Evolutionary conservation across 106 monocot genomes (phyloP), one percentile per base, ranked within the genome.

Genomic region (Platanthera guangdongensis): DNA sequence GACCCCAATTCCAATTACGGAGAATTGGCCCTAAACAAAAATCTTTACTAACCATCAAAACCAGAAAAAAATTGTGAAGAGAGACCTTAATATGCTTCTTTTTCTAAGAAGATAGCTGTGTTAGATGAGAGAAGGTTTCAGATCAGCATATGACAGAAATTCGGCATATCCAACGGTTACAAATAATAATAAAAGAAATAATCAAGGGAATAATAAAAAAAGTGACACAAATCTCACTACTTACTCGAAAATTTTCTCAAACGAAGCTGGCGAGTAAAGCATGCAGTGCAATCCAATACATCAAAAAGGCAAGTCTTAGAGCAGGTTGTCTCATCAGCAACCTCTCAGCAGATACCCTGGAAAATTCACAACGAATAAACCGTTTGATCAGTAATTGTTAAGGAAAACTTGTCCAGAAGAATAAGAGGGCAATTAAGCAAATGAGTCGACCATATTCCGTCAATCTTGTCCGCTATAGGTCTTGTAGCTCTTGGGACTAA

Each of bases 281-380:
- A 86, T 96, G 96, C 77, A 96, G 74, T 47, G 81, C 78, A 77
- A 91, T 57, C 96, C 96, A 96, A 82, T 96, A 96, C 51, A 96
- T 18, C 52, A 96, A 78, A 62, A 93, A 74, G 0, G 89, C 96
- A 65, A 96, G 84, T 19, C 96, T 80, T 63, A 96, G 59, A 51
- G 80, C 81, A 47, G 96, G 96, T 72, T 99, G 94, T 78, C 97
- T 88, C 97, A 99, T 99, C 71, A 99, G 82, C 81, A 94, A 69
- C 30, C 97, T 84, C 30, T 99, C 97, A 69, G 88, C 92, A 11
- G 97, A 94, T 47, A 94, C 97, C 97, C 97, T 99, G 91, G 46
- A 51, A 80, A 22, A 74, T 50, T 67, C 16, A 74, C 50, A 79
- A 77, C n/a, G 68, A 74, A 47, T 2, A 75, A 73, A 46, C 71